Evolutionary conservation across 371 early-diverging fungal species (phyloP).

Genomic region (Syncephalastrum contaminatum): DNA sequence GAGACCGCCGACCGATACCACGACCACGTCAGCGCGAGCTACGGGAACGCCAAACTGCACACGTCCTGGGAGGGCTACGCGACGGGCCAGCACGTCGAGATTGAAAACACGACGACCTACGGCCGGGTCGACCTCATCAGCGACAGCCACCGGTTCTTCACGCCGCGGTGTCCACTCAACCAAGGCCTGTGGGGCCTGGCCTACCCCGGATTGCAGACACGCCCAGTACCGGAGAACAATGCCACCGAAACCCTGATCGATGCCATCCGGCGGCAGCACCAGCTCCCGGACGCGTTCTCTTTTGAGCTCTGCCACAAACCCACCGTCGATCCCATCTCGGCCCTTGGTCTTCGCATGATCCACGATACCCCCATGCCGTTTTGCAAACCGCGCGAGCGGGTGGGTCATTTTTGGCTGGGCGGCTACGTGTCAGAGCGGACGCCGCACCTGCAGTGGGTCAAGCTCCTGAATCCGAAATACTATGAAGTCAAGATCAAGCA

Average conservation of each 20-base stretch:
- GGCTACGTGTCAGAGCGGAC: slow-evolving; percentile 5
- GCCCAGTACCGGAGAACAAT: background rate
- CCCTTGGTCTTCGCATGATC: slow-evolving; percentile 3
- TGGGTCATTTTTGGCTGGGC: slow-evolving; percentile 20
- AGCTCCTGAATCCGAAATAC: slow-evolving; percentile 26
- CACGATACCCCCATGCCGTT: background rate
- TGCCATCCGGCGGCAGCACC: slow-evolving; percentile 4
- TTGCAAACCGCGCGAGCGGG: background rate
- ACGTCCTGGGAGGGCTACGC: slow-evolving; percentile 19
- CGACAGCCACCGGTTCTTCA: slow-evolving; percentile 6
- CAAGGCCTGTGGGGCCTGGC: slow-evolving; percentile 21
- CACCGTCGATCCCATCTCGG: slow-evolving; percentile 1
- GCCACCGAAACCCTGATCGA: slow-evolving; percentile 12
- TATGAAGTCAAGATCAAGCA: slow-evolving; percentile 38
- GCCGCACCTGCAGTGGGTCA: slow-evolving; percentile 9
- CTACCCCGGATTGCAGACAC: slow-evolving; percentile 16
- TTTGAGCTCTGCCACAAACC: slow-evolving; percentile 14
- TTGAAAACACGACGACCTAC: slow-evolving; percentile 6
- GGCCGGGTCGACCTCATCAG: slow-evolving; percentile 17
- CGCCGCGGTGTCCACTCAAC: slow-evolving; percentile 15
- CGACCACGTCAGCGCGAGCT: slow-evolving; percentile 11
- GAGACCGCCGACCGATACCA: background rate
- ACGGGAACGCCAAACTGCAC: slow-evolving; percentile 14
- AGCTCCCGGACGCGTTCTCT: slow-evolving; percentile 12
- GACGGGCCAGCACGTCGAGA: slow-evolving; percentile 6